A percentile compares a stretch with the other conserved stretches of the same genome.
Evolutionary conservation across 2,329 filamentous ascomycete genomes (phyloP).

Genomic region (Sphaerulina populicola): DNA sequence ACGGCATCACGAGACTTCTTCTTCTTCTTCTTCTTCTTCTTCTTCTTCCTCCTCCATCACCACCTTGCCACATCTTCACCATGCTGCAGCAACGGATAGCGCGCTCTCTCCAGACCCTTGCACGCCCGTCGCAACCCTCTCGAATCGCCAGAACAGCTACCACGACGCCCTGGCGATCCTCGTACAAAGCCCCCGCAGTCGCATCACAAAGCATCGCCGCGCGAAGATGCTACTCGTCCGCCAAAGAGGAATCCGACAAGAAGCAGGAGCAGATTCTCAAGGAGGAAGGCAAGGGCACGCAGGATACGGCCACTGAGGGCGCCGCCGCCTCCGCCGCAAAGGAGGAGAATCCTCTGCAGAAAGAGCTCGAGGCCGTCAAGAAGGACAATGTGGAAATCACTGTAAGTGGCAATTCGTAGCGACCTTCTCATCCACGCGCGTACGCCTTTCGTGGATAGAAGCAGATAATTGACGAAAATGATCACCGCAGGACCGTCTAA

Average conservation of each 20-base stretch:
- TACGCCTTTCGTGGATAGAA: too few species aligned
- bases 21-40: too few species aligned
- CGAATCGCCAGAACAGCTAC: constrained; percentile 30
- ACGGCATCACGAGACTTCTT: background rate
- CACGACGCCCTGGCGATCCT: constrained; percentile 18
- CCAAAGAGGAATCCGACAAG: constrained; percentile 35
- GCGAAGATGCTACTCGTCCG: constrained; percentile 39
- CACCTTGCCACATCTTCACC: constrained; percentile 9
- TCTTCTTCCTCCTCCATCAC: background rate
- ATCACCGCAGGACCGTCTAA: constrained; percentile 70
- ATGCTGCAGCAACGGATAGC: constrained; percentile 47
- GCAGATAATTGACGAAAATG: background rate
- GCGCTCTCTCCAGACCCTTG: constrained; percentile 39
- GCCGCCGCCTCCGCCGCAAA: constrained; percentile 37
- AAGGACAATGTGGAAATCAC: constrained; percentile 74
- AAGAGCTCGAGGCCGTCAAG: constrained; percentile 63
- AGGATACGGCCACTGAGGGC: constrained; percentile 28
- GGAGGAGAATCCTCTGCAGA: constrained; percentile 46
- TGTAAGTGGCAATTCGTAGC: constrained; percentile 44
- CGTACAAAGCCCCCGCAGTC: constrained; percentile 20
- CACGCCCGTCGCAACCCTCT: constrained; percentile 20
- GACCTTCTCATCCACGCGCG: too few species aligned
- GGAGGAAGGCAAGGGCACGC: constrained; percentile 31
- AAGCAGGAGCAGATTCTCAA: constrained; percentile 36
- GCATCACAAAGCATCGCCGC: constrained; percentile 28